Conservation (phyloP, 257 asterid genomes). For the Petunia secreta region DNA sequence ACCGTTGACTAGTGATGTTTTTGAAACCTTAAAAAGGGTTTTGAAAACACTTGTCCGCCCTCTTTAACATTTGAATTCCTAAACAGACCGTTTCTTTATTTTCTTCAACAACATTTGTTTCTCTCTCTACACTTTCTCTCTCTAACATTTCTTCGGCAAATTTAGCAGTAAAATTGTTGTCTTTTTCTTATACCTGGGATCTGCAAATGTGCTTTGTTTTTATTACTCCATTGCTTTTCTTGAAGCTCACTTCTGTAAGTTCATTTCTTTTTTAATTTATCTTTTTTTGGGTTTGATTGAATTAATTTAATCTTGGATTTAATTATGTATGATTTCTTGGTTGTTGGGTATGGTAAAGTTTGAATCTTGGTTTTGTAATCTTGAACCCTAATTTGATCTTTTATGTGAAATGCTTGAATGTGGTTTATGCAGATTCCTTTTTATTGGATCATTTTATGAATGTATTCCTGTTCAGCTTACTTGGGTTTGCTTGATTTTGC, state of each 20-base stretch:
- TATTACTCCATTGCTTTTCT: slow-evolving; percentile 29
- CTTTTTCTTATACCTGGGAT: slow-evolving; percentile 25
- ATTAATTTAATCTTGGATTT: neutral
- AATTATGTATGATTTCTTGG: neutral
- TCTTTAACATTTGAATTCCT: slow-evolving; percentile 24
- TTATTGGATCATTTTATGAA: neutral
- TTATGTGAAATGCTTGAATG: neutral
- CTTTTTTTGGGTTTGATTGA: neutral
- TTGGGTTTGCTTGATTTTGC: neutral
- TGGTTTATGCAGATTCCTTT: slow-evolving; percentile 8
- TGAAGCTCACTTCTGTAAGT: slow-evolving; percentile 35
- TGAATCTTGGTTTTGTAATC: neutral
- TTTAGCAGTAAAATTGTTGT: neutral
- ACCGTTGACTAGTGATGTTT: neutral
- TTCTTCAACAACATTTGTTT: slow-evolving; percentile 1
- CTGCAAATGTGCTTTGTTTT: slow-evolving; percentile 31
- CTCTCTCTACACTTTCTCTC: slow-evolving; percentile 18
- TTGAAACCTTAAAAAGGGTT: slow-evolving; percentile 25
- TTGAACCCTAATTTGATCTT: slow-evolving; percentile 18
- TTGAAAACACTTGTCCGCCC: slow-evolving; percentile 18
- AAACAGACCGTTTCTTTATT: slow-evolving; percentile 19
- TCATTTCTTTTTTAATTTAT: neutral
- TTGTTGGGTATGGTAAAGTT: neutral
- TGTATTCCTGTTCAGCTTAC: neutral
- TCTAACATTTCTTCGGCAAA: neutral